Evolutionary conservation across 768 basidiomycete species (phyloP), one percentile per base, ranked within the genome.

Genomic region (Serendipita sp.): DNA sequence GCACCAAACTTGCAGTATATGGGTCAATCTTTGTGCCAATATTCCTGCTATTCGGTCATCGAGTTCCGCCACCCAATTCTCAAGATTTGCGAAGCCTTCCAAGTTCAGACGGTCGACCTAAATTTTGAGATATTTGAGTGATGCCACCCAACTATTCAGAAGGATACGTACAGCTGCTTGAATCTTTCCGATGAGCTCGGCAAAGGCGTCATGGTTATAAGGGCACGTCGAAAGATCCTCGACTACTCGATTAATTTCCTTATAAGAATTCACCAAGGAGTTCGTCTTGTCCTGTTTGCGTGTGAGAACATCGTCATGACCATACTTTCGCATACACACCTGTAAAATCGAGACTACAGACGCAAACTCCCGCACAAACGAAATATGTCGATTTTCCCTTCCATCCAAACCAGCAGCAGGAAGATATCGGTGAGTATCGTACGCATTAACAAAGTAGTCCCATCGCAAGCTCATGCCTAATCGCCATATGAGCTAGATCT

Each of bases 371-470:
- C 92, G 82, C 8, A 98, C 94, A 68, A 92, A 97, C 66, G 91
- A 86, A 30, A 95, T 85, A 71, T 97, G 95, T 67, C 91, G 80
- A 71, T 86, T 92, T 71, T 96, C 93, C 45, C 79, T 79, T 11
- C 83, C 86, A 69, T 92, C 90, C n/a, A 84, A 78, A 54, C 80
- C 78, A 13, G 67, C 70, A 18, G 71, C 69, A 0, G 86, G 78
- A 4, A 88, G 80, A 71, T 86, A 90, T 66, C 91, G 80, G 15
- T 84, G 80, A 3, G 86, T 82, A 68, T 95, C 93, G 72, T 92
- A 98, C 64, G 93, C 89, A 71, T 89, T 95, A 69, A 97, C 88
- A 70, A 97, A 93, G 75, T 92, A 82, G 72, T 98, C 96, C 96
- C 96, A 99, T 30, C 89, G 86, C 65, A 95, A 89, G 70, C 82